A percentile compares a stretch with the other conserved stretches of the same genome.
These are phyloP conservation scores for Bimuria novae-zelandiae DNA, from an alignment of 2,329 filamentous ascomycete species.

Conservation along the genomic window DNA sequence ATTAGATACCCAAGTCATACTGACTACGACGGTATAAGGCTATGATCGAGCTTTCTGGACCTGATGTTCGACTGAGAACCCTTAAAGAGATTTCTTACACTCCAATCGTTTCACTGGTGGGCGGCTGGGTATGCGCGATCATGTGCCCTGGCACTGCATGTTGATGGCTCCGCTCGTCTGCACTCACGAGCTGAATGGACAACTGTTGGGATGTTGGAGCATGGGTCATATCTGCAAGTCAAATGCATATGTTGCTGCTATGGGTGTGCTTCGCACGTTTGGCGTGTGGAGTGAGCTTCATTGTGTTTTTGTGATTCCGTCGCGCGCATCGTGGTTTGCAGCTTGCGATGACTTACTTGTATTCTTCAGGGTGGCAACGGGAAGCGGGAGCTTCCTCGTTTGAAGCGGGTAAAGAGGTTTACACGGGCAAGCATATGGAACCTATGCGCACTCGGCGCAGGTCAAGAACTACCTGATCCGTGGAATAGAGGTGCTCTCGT, in stretches of 20 bases:
- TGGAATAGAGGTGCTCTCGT: not conserved
- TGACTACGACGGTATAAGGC: slow-evolving; percentile 11
- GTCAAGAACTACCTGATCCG: no score
- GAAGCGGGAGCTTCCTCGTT: no score
- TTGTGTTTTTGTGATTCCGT: not conserved
- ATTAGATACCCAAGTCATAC: slow-evolving; percentile 28
- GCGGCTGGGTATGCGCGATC: not conserved
- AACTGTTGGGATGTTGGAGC: not conserved
- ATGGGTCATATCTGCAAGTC: slow-evolving; percentile 1
- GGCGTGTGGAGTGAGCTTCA: not conserved
- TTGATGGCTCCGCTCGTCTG: not conserved
- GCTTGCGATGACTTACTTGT: no score
- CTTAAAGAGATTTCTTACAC: slow-evolving; percentile 17
- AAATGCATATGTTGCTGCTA: slow-evolving; percentile 6
- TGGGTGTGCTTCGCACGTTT: not conserved
- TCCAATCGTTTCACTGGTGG: slow-evolving; percentile 3
- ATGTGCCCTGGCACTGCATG: not conserved
- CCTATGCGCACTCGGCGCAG: no score
- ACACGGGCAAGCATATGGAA: no score
- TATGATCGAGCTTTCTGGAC: slow-evolving; percentile 3
- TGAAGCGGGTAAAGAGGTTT: no score
- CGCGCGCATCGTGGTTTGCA: not conserved
- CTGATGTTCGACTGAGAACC: not conserved
- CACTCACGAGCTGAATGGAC: not conserved
- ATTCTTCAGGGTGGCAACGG: no score